Conservation (phyloP, 1,139 yeast genomes). For the Zhuliangozyma parablackwelliae region DNA sequence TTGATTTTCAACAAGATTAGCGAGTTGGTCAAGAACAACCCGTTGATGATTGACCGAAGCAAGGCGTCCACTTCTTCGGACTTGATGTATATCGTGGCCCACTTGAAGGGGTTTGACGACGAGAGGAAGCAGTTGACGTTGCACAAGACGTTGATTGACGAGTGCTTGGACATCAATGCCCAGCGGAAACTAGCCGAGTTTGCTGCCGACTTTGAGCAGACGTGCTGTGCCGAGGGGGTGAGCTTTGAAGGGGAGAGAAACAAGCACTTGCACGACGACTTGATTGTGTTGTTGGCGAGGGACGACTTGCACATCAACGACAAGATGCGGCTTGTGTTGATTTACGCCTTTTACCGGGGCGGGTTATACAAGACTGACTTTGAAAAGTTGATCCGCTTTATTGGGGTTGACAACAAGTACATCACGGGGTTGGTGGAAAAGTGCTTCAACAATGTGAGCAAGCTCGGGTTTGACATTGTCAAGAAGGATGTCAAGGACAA, state of each 20-base stretch:
- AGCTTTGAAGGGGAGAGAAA: conserved; percentile 66
- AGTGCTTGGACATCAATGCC: conserved; percentile 50
- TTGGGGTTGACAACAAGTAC: conserved; percentile 59
- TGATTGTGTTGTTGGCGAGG: conserved; percentile 56
- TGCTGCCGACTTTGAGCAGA: conserved; percentile 70
- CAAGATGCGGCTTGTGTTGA: conserved; percentile 70
- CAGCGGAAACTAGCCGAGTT: conserved; percentile 53
- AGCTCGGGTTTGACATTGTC: conserved; percentile 63
- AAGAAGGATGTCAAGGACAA: conserved; percentile 44
- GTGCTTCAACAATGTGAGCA: conserved; percentile 61
- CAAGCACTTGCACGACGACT: conserved; percentile 61
- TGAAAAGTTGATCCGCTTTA: conserved; percentile 63
- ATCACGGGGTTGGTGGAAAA: conserved; percentile 40
- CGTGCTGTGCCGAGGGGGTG: conserved; percentile 68
- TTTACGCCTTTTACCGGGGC: conserved; percentile 78
- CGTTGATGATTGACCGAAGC: conserved; percentile 60
- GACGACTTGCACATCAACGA: conserved; percentile 52
- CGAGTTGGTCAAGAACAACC: conserved; percentile 69
- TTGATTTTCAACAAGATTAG: conserved; percentile 56
- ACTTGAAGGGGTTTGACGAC: conserved; percentile 62
- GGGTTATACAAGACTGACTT: conserved; percentile 79
- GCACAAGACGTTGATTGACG: conserved; percentile 59
- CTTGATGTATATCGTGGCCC: conserved; percentile 62
- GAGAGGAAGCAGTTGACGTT: conserved; percentile 58
- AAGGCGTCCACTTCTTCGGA: conserved; percentile 59